These are phyloP conservation scores for Allomyces javanicus DNA, from an alignment of 192 early-diverging fungal genomes.

Conservation along the genomic window DNA sequence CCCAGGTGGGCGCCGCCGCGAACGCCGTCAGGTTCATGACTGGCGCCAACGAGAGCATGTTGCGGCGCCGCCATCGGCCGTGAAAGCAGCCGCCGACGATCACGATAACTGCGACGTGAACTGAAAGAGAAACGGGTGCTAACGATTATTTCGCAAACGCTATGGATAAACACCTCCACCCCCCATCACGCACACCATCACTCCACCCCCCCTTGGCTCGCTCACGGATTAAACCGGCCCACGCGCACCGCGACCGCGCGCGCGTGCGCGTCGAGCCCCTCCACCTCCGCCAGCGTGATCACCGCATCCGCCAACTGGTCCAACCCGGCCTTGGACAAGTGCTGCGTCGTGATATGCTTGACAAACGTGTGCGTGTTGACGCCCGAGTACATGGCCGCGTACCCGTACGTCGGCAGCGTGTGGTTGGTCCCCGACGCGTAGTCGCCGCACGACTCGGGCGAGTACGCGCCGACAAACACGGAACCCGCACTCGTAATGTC, in stretches of 20 bases:
- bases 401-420: constrained; percentile 97
- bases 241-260: constrained; percentile 91
- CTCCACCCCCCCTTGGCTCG: too few species aligned
- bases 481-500: constrained; percentile 75
- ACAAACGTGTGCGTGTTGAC: constrained; percentile 91
- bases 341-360: constrained; percentile 93
- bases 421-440: constrained; percentile 99
- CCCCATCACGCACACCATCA: too few species aligned
- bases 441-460: constrained; percentile 94
- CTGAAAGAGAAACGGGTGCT: too few species aligned
- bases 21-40: too few species aligned
- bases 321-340: constrained; percentile 71
- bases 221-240: not conserved
- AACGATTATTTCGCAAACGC: too few species aligned
- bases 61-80: too few species aligned
- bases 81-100: too few species aligned
- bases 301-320: constrained; percentile 68
- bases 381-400: constrained; percentile 94
- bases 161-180: too few species aligned
- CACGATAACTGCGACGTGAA: too few species aligned
- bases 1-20: too few species aligned
- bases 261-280: constrained; percentile 90
- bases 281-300: constrained; percentile 83
- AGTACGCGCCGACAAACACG: constrained; percentile 91
- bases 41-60: too few species aligned